Evolutionary conservation across 2,329 filamentous ascomycete genomes (phyloP), one percentile per base, ranked within the genome.

Genomic region (Cercospora sp.): DNA sequence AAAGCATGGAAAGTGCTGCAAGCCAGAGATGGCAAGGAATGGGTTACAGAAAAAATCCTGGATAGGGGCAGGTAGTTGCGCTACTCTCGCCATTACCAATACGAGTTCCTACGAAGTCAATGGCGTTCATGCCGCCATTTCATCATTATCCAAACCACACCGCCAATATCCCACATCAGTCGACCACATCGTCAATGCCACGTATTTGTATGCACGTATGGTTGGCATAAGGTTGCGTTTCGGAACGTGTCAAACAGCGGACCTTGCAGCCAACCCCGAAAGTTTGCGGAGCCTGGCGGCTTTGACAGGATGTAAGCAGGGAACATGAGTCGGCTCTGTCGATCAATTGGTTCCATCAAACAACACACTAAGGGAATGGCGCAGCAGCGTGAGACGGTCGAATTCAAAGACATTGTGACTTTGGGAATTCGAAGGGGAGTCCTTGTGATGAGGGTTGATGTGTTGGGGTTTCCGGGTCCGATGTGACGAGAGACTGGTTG

Each of bases 1-100:
- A 91, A 92, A 3, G 89, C 91, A n/a, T 89, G 89, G 80, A 96
- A 91, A 82, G 90, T 98, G 51, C 84, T 88, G 74, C 94, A 98
- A 82, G 89, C 82, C 80, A 93, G 90, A 80, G 87, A 92, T 68
- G 78, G 84, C 0, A 90, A 88, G 45, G 91, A 90, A 0, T 97
- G 93, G 92, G 86, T 91, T 72, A 87, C 91, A 69, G 90, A 88
- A 75, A 84, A 82, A 74, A 82, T 87, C 20, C 40, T 82, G 23
- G 67, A 70, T 63, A 59, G 68, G 31, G 69, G 71, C 8, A 68
- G 59, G 65, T 69, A 69, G 64, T 28, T 20, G 12, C 5, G 36
- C 20, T 51, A 6, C 12, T 23, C 45, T 23, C 45, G 10, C 45
- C 45, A 26, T 51, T 12, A 23, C 20, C 10, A 13, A 26, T 26